phyloP scores from a whole-genome alignment of 352 stramenopile species.

The Albugo laibachii region DNA sequence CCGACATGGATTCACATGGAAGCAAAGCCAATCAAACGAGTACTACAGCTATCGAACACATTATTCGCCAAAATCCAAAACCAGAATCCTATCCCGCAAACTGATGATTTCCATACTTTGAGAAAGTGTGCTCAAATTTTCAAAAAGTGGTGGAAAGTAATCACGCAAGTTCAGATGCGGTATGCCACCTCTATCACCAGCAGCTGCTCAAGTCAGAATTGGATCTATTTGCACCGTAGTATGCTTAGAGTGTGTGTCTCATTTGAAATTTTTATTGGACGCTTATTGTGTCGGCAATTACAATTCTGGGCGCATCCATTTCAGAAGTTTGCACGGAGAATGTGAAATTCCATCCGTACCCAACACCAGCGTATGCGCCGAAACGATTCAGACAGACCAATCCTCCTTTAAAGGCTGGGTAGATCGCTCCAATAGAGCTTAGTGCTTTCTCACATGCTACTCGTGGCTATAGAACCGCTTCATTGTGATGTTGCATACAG shows the following conservation, averaged over 20 bases:
- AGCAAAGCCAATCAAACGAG: not conserved
- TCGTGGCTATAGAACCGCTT: slow-evolving; percentile 17
- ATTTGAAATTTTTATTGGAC: slow-evolving; percentile 5
- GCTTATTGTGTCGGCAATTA: slow-evolving; percentile 23
- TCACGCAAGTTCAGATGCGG: not conserved
- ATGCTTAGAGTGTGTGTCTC: too few relatives aligned
- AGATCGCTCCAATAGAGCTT: slow-evolving; percentile 23
- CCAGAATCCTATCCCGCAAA: not conserved
- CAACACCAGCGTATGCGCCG: slow-evolving; percentile 52
- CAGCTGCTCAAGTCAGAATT: too few relatives aligned
- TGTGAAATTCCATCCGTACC: slow-evolving; percentile 52
- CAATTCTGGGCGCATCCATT: slow-evolving; percentile 28
- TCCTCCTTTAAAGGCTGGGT: slow-evolving; percentile 44
- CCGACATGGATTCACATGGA: not conserved
- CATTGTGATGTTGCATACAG: not conserved
- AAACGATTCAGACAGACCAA: slow-evolving; percentile 61
- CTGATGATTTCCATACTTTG: not conserved
- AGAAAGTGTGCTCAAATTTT: slow-evolving; percentile 4
- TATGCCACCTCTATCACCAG: too few relatives aligned
- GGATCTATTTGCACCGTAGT: too few relatives aligned
- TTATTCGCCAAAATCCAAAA: not conserved
- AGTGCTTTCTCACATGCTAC: slow-evolving; percentile 35
- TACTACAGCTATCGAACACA: not conserved
- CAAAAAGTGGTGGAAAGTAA: not conserved
- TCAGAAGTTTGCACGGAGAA: slow-evolving; percentile 38